Conservation (phyloP, 805 yeast species). For the Candida maltosa region DNA sequence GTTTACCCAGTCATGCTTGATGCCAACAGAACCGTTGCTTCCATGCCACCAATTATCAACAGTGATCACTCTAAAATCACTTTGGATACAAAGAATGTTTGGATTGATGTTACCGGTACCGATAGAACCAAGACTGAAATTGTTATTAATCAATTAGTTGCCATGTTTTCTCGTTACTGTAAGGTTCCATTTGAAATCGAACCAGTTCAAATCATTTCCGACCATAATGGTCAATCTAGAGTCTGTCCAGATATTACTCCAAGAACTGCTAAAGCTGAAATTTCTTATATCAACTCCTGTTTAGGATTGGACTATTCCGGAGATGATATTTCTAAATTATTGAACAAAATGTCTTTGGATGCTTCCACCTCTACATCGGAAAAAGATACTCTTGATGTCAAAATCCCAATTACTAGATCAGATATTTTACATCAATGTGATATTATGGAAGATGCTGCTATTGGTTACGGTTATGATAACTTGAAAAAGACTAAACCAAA, state of each 20-base stretch:
- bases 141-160: conserved; percentile 87
- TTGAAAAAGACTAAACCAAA: conserved; percentile 70
- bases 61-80: conserved; percentile 87
- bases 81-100: conserved; percentile 79
- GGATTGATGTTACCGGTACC: conserved; percentile 92
- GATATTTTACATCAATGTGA: conserved; percentile 97
- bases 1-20: conserved; percentile 90
- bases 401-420: conserved; percentile 90
- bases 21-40: conserved; percentile 69
- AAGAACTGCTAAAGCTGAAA: conserved; percentile 70
- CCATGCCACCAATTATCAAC: conserved; percentile 96
- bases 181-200: conserved; percentile 80
- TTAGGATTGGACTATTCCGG: conserved; percentile 76
- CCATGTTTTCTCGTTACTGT: conserved; percentile 93
- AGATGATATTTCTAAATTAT: conserved; percentile 62
- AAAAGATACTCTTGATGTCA: conserved; percentile 55
- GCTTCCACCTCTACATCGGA: conserved; percentile 53
- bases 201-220: conserved; percentile 81
- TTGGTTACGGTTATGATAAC: conserved; percentile 92
- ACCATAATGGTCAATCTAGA: conserved; percentile 75
- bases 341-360: conserved; percentile 76
- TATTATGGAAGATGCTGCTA: conserved; percentile 97
- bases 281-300: conserved; percentile 85
- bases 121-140: conserved; percentile 92
- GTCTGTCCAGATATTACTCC: conserved; percentile 69